Base-by-base conservation (phyloP, 225 moss, liverwort and hornwort species). In the Antitrichia curtipendula region DNA sequence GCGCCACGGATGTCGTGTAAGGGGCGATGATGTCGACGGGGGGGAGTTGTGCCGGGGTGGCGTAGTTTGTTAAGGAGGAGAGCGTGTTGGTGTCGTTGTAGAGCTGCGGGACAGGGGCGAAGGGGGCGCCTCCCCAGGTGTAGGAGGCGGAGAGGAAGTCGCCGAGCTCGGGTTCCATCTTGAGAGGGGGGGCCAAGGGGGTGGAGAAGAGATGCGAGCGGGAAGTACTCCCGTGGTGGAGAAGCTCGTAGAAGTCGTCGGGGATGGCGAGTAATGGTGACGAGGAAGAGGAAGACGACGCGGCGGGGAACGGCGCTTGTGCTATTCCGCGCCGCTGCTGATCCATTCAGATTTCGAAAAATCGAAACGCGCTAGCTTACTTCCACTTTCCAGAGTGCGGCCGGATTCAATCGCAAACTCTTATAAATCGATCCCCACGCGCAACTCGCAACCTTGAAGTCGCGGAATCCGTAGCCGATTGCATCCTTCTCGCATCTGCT, bases 211-310 rank as follows among this genome's bases (percentile, higher is more conserved):
- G 59, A 16, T 50, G 81, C 38, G 86, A 27, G 27, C 71, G 59
- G 19, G 69, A 57, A 57, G 40, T 57, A 40, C 40, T 78, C 57
- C 78, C 78, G 78, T 38, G 49, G 6, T 97, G 97, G 43, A 97
- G 90, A 41, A 97, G 91, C 82, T 96, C 97, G 89, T 93, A 95
- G 21, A 95, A 84, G 80, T 94, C 96, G 61, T 97, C 95, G 72
- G 77, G 91, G n/a, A 83, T 77, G 16, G 82, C 85, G 29, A 90
- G 84, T 13, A 89, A 36, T 4, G 87, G 80, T 2, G 87, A 72
- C 25, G 87, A 86, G 53, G 88, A 91, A n/a, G 91, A 87, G 38
- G 93, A 85, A 58, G 90, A 62, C 7, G 81, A 85, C 25, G 88
- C 54, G 32, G 88, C 45, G 14, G 61, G 66, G 43, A 75, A 56